Conservation (phyloP, 352 stramenopile genomes). For the Phytopythium aichiense region DNA sequence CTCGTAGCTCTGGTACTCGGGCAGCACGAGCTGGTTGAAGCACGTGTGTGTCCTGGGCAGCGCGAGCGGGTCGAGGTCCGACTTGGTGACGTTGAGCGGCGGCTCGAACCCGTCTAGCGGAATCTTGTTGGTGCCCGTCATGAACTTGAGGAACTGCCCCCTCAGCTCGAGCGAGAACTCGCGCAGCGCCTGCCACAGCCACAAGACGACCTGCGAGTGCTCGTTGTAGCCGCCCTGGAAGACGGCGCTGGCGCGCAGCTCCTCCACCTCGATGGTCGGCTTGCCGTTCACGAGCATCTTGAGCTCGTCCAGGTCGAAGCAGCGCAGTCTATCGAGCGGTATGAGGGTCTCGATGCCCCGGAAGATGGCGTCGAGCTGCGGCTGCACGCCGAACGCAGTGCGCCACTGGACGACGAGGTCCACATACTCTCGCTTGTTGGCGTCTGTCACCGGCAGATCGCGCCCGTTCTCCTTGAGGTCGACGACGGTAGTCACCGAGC, state of each 20-base stretch:
- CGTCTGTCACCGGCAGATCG: conserved; percentile 59
- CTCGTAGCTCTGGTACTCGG: conserved; percentile 68
- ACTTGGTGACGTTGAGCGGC: conserved; percentile 83
- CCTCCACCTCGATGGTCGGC: conserved; percentile 79
- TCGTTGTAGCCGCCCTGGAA: conserved; percentile 84
- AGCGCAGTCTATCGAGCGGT: conserved; percentile 31
- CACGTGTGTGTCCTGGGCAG: conserved; percentile 80
- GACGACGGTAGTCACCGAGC: conserved; percentile 17
- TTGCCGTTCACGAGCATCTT: conserved; percentile 49
- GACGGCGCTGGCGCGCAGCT: conserved; percentile 68
- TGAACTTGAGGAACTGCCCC: conserved; percentile 78
- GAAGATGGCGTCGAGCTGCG: conserved; percentile 54
- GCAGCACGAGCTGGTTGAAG: conserved; percentile 88
- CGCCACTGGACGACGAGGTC: conserved; percentile 58
- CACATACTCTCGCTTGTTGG: conserved; percentile 80
- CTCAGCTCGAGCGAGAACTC: conserved; percentile 56
- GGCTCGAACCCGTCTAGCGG: conserved; percentile 84
- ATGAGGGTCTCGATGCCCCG: conserved; percentile 54
- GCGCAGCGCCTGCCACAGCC: conserved; percentile 82
- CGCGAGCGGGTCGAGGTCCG: conserved; percentile 59
- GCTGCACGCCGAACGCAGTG: conserved; percentile 42
- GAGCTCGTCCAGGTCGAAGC: conserved; percentile 42
- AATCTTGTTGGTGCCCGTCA: conserved; percentile 81
- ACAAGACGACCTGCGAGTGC: conserved; percentile 70
- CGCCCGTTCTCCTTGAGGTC: conserved; percentile 64